Evolutionary conservation across 805 yeast genomes (phyloP).

Genomic region (Grigorovia jiainica): DNA sequence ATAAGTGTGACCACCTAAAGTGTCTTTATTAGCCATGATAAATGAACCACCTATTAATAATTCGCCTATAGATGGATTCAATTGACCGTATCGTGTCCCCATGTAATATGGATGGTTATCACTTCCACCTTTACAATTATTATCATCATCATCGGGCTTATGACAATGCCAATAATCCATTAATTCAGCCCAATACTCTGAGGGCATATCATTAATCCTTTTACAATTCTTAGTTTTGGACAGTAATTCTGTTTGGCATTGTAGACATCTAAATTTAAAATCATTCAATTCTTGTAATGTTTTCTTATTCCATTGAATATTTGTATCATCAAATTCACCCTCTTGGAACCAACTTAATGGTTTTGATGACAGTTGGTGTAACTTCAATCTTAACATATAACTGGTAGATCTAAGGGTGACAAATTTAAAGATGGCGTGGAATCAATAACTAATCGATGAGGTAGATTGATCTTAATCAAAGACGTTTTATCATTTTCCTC

Average conservation of each 20-base stretch:
- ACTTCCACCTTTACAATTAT: too few species aligned
- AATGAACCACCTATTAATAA: slow-evolving; percentile 22
- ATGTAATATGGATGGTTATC: slow-evolving; percentile 8
- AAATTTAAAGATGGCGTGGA: too few species aligned
- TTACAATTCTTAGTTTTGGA: slow-evolving; percentile 8
- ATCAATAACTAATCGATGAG: too few species aligned
- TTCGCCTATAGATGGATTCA: slow-evolving; percentile 20
- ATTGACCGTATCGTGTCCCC: slow-evolving; percentile 11
- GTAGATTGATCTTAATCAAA: too few species aligned
- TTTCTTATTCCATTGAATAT: slow-evolving; percentile 3
- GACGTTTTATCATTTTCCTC: too few species aligned
- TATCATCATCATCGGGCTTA: slow-evolving; percentile 41
- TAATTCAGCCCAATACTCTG: slow-evolving; percentile 88
- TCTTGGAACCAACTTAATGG: too few species aligned
- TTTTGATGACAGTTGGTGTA: too few species aligned
- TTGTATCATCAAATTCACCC: too few species aligned
- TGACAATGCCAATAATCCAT: slow-evolving; percentile 99
- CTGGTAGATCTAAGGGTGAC: too few species aligned
- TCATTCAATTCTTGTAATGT: background rate
- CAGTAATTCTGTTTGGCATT: background rate
- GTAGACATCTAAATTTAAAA: background rate
- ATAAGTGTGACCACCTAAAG: slow-evolving; percentile 6
- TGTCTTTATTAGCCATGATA: slow-evolving; percentile 9
- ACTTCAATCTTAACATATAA: too few species aligned
- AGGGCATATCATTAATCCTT: slow-evolving; percentile 56